These are phyloP conservation scores for Symbiodinium natans DNA, from an alignment of 73 alveolate genomes.

Conservation along the genomic window DNA sequence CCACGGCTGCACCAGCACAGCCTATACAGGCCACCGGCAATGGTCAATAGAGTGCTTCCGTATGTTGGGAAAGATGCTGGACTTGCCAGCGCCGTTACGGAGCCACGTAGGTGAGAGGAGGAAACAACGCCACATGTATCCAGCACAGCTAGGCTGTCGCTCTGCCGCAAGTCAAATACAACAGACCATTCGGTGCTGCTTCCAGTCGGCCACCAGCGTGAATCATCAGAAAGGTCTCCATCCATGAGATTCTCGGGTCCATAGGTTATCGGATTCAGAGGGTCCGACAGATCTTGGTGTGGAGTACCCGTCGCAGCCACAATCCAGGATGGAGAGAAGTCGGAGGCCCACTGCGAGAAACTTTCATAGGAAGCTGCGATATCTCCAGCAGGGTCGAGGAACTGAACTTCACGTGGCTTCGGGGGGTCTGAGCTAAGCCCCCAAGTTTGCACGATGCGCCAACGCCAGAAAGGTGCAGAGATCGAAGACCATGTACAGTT, in stretches of 20 bases:
- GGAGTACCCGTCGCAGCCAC: conserved; percentile 4
- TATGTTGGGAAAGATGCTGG: not conserved
- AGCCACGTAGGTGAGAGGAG: not conserved
- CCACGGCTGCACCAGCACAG: conserved; percentile 74
- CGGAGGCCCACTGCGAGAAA: not conserved
- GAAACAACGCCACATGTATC: conserved; percentile 17
- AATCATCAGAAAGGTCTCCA: not conserved
- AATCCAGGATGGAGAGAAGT: not conserved
- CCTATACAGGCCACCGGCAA: conserved; percentile 30
- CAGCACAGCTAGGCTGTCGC: not conserved
- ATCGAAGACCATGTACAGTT: not conserved
- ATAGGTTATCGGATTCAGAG: not conserved
- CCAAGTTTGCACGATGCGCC: conserved; percentile 20
- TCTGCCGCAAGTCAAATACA: conserved; percentile 9
- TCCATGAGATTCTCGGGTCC: conserved; percentile 5
- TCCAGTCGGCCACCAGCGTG: conserved; percentile 15
- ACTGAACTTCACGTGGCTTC: conserved; percentile 1
- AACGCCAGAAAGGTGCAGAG: conserved; percentile 7
- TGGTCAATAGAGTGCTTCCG: conserved; percentile 8
- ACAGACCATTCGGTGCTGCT: not conserved
- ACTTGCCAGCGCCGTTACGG: not conserved
- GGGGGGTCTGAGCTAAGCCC: not conserved
- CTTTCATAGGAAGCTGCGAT: not conserved
- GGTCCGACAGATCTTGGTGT: not conserved
- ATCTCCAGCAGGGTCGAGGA: not conserved